Evolutionary conservation across 208 protist species (phyloP).

Genomic region (Crithidia mellificae): DNA sequence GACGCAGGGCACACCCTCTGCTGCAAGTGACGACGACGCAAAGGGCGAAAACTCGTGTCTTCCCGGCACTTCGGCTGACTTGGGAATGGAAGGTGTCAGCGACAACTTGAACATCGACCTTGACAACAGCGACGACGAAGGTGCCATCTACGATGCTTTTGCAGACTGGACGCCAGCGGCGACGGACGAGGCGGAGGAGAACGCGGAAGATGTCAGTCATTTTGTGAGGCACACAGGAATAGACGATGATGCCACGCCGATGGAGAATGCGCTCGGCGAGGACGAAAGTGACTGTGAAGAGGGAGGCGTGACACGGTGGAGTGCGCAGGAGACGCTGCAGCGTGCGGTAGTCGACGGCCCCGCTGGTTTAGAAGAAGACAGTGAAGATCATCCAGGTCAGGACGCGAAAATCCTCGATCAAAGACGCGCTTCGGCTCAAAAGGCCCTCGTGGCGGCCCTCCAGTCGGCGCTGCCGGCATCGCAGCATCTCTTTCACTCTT

Average conservation of each 20-base stretch:
- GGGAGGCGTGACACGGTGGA: conserved; percentile 16
- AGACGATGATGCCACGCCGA: conserved; percentile 1
- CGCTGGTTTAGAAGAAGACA: background rate
- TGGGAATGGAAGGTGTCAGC: no score
- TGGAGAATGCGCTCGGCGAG: background rate
- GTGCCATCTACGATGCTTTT: background rate
- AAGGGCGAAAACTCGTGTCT: no score
- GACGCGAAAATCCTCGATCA: background rate
- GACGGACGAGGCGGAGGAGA: background rate
- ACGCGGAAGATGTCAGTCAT: background rate
- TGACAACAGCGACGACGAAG: background rate
- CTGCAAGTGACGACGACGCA: no score
- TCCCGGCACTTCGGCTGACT: no score
- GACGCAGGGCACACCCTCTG: no score
- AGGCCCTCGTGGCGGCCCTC: conserved; percentile 24
- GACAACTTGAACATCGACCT: no score
- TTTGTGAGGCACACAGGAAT: background rate
- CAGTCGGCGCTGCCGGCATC: conserved; percentile 17
- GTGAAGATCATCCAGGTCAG: background rate
- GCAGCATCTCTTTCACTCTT: conserved; percentile 59
- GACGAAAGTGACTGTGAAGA: no score
- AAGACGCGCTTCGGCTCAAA: background rate
- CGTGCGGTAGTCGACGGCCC: background rate
- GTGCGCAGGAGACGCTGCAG: conserved; percentile 4
- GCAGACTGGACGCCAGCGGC: background rate